phyloP scores from a whole-genome alignment of 495 filamentous ascomycete genomes.

The Aspergillus conjunctus region DNA sequence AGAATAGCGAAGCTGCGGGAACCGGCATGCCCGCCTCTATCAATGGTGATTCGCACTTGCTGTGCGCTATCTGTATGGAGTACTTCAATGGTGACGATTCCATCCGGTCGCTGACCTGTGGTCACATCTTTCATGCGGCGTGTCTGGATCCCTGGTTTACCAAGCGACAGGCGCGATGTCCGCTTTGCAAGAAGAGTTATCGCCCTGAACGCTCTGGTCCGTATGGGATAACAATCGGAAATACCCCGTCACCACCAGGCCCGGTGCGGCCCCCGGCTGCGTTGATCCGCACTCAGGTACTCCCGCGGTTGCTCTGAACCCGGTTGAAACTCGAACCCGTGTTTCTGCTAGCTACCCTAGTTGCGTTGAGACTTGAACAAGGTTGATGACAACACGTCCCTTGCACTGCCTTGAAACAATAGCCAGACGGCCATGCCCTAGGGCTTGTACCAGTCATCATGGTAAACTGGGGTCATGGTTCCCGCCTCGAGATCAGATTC shows the following conservation, averaged over 20 bases:
- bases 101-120: constrained; percentile 85
- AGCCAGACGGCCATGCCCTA: neutral
- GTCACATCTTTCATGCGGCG: constrained; percentile 92
- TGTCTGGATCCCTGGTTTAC: constrained; percentile 98
- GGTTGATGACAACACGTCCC: neutral
- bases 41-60: constrained; percentile 62
- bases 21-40: constrained; percentile 28
- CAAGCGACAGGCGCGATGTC: constrained; percentile 88
- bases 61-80: constrained; percentile 89
- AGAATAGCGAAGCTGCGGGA: neutral
- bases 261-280: constrained; percentile 12
- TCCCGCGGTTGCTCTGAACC: constrained; percentile 17
- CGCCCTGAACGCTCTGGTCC: neutral
- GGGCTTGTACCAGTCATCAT: neutral
- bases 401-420: neutral
- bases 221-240: neutral
- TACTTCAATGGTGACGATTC: constrained; percentile 83
- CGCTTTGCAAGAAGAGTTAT: constrained; percentile 78
- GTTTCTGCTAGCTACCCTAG: too few relatives aligned
- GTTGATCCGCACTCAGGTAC: constrained; percentile 20
- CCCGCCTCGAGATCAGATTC: constrained; percentile 16
- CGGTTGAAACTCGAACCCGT: neutral
- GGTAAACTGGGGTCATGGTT: neutral
- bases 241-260: neutral
- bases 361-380: too few relatives aligned